A percentile compares a stretch with the other conserved stretches of the same genome.
Conservation (phyloP, 2,329 filamentous ascomycete species). For the Xylariaceae sp. region DNA sequence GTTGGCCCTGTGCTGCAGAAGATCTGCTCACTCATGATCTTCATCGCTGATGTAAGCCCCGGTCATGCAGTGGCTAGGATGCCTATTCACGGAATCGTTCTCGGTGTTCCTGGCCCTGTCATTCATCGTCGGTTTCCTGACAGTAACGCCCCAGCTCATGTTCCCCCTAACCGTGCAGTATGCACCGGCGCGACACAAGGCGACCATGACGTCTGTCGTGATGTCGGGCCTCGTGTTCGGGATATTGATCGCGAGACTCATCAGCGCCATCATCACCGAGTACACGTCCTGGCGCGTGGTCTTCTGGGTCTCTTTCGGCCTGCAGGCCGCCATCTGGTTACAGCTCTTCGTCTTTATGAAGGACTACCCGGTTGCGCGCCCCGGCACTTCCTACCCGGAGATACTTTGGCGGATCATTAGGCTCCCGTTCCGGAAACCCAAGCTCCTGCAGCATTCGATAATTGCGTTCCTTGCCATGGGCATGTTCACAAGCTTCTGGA, state of each 20-base stretch:
- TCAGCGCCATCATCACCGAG: conserved; percentile 70
- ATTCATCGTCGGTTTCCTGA: conserved; percentile 70
- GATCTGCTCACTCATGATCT: too few relatives aligned
- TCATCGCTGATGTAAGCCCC: too few relatives aligned
- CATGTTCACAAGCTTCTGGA: conserved; percentile 51
- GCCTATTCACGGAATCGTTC: conserved; percentile 64
- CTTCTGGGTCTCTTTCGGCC: conserved; percentile 70
- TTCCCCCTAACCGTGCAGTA: conserved; percentile 76
- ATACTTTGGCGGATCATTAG: conserved; percentile 60
- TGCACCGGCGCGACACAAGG: conserved; percentile 62
- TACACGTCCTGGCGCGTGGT: conserved; percentile 70
- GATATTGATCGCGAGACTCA: conserved; percentile 67
- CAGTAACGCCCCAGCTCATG: conserved; percentile 75
- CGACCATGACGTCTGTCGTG: conserved; percentile 66
- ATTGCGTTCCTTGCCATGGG: conserved; percentile 56
- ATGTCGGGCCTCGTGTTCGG: conserved; percentile 71
- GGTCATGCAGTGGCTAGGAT: conserved; percentile 53
- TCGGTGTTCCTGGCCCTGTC: conserved; percentile 62
- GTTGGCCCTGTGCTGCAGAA: conserved; percentile 21
- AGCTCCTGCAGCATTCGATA: conserved; percentile 64
- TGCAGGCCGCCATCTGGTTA: conserved; percentile 62
- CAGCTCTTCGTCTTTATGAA: conserved; percentile 71
- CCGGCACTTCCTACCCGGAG: conserved; percentile 58
- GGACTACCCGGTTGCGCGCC: conserved; percentile 73
- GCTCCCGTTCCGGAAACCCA: conserved; percentile 59